Conservation (phyloP, 371 early-diverging fungal species). For the Umbelopsis sp. region DNA sequence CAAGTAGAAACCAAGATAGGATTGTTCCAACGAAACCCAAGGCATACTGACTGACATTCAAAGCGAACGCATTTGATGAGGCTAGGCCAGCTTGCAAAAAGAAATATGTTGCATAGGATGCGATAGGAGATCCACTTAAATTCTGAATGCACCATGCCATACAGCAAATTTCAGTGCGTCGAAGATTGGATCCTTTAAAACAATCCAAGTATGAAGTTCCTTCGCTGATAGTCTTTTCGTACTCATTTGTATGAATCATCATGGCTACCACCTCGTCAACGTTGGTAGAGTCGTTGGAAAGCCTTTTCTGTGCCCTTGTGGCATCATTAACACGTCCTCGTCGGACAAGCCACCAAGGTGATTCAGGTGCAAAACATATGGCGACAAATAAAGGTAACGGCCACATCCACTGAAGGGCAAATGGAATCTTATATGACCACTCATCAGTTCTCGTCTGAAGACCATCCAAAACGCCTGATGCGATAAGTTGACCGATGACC, state of each 20-base stretch:
- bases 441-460: background rate
- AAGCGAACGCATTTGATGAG: background rate
- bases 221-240: background rate
- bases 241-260: background rate
- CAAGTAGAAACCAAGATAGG: background rate
- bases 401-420: slow-evolving; percentile 11
- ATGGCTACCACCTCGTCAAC: background rate
- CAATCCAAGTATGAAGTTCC: slow-evolving; percentile 8
- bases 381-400: background rate
- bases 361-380: slow-evolving; percentile 1
- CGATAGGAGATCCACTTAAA: background rate
- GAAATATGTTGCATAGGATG: background rate
- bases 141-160: background rate
- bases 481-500: slow-evolving; percentile 6
- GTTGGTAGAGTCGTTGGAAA: background rate
- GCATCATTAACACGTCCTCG: background rate
- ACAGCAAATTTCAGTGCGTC: slow-evolving; percentile 2
- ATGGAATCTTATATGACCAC: slow-evolving; percentile 3
- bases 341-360: slow-evolving; percentile 4
- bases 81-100: background rate
- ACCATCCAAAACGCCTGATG: background rate
- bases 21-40: background rate
- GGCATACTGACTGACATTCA: slow-evolving; percentile 4
- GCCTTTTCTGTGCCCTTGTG: background rate
- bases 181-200: background rate